Conservation (phyloP, 768 basidiomycete species). For the Daedalea quercina region DNA sequence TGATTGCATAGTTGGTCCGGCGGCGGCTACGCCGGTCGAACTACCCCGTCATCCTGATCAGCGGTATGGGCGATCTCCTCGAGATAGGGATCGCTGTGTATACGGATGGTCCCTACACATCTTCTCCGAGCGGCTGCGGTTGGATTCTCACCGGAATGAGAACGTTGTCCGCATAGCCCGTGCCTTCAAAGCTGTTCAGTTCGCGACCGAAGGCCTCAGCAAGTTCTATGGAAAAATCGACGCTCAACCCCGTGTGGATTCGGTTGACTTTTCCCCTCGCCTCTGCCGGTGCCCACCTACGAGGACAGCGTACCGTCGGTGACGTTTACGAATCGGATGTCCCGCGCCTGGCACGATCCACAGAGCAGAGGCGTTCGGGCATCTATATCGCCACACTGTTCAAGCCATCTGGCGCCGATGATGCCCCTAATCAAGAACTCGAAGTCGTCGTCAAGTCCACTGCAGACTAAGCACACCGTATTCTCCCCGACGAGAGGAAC, state of each 20-base stretch:
- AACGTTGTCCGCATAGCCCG: background rate
- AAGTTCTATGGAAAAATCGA: background rate
- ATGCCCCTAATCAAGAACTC: background rate
- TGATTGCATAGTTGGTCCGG: background rate
- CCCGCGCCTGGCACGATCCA: background rate
- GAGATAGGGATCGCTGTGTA: background rate
- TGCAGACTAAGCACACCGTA: constrained; percentile 1
- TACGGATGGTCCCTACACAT: background rate
- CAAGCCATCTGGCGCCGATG: background rate
- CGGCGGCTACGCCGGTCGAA: background rate
- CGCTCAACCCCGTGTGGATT: background rate
- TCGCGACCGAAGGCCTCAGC: background rate
- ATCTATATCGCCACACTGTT: background rate
- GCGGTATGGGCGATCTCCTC: background rate
- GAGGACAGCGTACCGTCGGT: background rate
- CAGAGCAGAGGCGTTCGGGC: background rate
- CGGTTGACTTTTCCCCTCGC: background rate
- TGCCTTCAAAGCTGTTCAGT: background rate
- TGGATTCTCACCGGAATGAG: background rate
- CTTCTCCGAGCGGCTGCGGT: constrained; percentile 1
- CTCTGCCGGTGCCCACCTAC: background rate
- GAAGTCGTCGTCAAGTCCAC: constrained; percentile 14
- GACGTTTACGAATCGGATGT: background rate
- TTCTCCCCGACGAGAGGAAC: too few species aligned
- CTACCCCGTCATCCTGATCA: background rate